A percentile compares a stretch with the other conserved stretches of the same genome.
Evolutionary conservation across 208 protist genomes (phyloP).

Genomic region (Acanthamoeba lenticulata): DNA sequence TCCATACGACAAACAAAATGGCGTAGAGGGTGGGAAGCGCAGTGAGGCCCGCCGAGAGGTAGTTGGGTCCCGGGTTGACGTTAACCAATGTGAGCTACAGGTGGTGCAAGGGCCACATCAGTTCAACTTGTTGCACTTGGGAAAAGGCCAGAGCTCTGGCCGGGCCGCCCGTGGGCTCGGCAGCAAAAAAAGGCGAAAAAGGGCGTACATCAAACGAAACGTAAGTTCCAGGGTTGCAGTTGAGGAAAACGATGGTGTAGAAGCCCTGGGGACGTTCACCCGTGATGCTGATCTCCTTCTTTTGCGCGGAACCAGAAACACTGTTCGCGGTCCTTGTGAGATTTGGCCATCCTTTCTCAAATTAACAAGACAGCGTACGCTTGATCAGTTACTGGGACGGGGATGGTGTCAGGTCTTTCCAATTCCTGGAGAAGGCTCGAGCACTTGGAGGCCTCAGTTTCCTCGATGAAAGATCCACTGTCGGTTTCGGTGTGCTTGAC

Average conservation of each 20-base stretch:
- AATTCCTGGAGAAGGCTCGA: background rate
- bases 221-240: background rate
- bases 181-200: too few species aligned
- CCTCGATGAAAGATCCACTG: slow-evolving; percentile 10
- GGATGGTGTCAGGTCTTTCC: background rate
- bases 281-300: background rate
- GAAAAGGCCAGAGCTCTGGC: background rate
- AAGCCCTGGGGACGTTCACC: background rate
- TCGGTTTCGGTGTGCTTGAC: slow-evolving; percentile 5
- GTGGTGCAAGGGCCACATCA: background rate
- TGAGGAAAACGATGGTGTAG: slow-evolving; percentile 29
- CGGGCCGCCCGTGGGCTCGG: too few species aligned
- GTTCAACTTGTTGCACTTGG: background rate
- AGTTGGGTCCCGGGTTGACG: slow-evolving; percentile 61
- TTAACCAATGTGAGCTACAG: background rate
- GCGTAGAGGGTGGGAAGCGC: slow-evolving; percentile 39
- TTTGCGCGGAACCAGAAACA: too few species aligned
- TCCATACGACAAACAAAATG: background rate
- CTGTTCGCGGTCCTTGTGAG: too few species aligned
- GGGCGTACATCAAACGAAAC: background rate
- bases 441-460: background rate
- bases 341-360: too few species aligned
- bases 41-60: slow-evolving; percentile 20
- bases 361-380: too few species aligned
- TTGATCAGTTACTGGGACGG: background rate